Evolutionary conservation across 257 asterid genomes (phyloP).

Genomic region (Verbascum thapsus): DNA sequence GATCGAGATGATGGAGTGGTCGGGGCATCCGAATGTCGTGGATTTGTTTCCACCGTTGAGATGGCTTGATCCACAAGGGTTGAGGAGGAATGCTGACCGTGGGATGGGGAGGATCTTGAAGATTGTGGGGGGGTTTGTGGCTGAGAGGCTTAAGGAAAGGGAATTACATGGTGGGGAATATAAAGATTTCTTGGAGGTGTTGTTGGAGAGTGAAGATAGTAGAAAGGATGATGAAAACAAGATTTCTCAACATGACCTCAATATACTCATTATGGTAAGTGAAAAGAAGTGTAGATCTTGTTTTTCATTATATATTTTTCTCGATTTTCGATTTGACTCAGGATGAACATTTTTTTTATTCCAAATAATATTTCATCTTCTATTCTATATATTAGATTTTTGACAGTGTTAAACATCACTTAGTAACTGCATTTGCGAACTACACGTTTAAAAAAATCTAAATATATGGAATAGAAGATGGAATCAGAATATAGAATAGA

Average conservation of each 20-base stretch:
- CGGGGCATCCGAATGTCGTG: constrained; percentile 52
- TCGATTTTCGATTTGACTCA: too few species aligned
- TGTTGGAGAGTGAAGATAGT: constrained; percentile 39
- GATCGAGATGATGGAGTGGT: constrained; percentile 51
- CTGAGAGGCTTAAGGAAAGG: constrained; percentile 38
- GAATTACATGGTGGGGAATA: constrained; percentile 15
- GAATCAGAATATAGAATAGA: too few species aligned
- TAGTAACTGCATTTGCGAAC: too few species aligned
- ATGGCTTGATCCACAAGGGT: constrained; percentile 56
- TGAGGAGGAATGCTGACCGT: constrained; percentile 39
- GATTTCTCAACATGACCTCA: constrained; percentile 46
- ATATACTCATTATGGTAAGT: constrained; percentile 55
- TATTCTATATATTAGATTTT: too few species aligned
- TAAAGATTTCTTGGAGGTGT: constrained; percentile 55
- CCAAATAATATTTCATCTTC: too few species aligned
- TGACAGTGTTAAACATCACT: too few species aligned
- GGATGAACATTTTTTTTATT: too few species aligned
- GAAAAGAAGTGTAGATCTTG: too few species aligned
- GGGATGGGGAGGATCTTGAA: constrained; percentile 46
- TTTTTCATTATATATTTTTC: too few species aligned
- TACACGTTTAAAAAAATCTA: too few species aligned
- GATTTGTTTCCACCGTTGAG: constrained; percentile 58
- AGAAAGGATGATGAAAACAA: constrained; percentile 34
- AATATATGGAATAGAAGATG: too few species aligned
- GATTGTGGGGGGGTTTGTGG: constrained; percentile 41